Evolutionary conservation across 2,329 filamentous ascomycete species (phyloP), one percentile per base, ranked within the genome.

Genomic region (Ophiostoma populinum): DNA sequence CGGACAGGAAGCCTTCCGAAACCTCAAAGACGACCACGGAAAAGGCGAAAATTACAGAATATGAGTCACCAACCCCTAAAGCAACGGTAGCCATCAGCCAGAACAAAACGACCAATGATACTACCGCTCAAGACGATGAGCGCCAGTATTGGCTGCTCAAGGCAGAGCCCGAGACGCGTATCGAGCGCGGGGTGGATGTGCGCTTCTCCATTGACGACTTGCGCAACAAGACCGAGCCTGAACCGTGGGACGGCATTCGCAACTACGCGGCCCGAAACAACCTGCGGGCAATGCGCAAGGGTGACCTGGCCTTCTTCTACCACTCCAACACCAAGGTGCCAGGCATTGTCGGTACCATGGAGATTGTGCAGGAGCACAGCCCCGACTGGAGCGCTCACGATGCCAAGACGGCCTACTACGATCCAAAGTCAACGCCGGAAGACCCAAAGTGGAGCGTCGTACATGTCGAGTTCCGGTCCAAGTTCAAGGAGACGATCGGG

Each of bases 221-320:
- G 24, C 67, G 69, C 11, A 67, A 70, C 1, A 78, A 72, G 48
- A 73, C 62, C 1, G 67, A 70, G 47, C 83, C 87, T 2, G 87
- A 95, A 50, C 76, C 81, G 1, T 98, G 90, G 90, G 80, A 92
- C 56, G 90, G 63, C 1, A 67, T 67, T 37, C 51, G 62, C 30
- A 54, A 58, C n/a, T 68, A 67, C 41, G 54, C 57, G 42, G 87
- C 87, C 6, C 73, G 82, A 18, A 95, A 94, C 49, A 83, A 94
- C 51, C 75, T 98, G 58, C 72, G 81, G 20, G 70, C 74, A 7
- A 98, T 98, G 90, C 85, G 81, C 47, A 74, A 75, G 37, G 86
- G 86, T 34, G 90, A 98, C 50, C 64, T 86, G 21, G 86, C 85
- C 18, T 95, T 98, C 59, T 95, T 98, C 59, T 95, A 95, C 52